Conservation (phyloP, 148 eudicot genomes). For the Vaccinium corymbosum region DNA sequence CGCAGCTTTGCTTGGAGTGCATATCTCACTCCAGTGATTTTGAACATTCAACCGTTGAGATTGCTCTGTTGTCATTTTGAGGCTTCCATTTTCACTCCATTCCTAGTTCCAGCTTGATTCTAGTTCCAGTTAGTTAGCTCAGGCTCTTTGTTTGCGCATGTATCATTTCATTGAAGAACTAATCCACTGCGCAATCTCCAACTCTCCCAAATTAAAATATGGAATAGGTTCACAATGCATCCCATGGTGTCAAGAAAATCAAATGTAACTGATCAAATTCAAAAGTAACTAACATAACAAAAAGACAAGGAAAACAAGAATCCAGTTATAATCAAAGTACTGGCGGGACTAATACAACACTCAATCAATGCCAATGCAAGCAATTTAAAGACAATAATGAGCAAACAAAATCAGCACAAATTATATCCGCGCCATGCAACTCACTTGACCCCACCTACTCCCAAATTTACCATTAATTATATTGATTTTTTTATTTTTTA, state of each 20-base stretch:
- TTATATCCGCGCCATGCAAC: no score
- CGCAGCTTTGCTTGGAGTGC: not conserved
- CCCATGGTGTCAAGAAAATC: not conserved
- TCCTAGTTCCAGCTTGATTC: not conserved
- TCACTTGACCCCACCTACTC: no score
- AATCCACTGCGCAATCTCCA: not conserved
- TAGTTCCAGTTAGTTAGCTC: not conserved
- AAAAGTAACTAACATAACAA: not conserved
- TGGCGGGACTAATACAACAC: not conserved
- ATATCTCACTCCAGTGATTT: not conserved
- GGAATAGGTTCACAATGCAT: not conserved
- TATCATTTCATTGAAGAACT: not conserved
- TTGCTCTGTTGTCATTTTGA: not conserved
- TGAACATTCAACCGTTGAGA: not conserved
- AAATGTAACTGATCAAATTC: slow-evolving; percentile 1
- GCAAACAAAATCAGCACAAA: not conserved
- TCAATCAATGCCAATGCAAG: not conserved
- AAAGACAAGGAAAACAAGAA: not conserved
- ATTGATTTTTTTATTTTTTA: no score
- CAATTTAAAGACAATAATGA: not conserved
- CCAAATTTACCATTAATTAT: no score
- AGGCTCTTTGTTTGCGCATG: not conserved
- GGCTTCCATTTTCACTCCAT: not conserved
- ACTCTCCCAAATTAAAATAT: not conserved
- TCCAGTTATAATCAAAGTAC: not conserved